phyloP scores from a whole-genome alignment of 495 filamentous ascomycete species.

The Annulohypoxylon maeteangense region DNA sequence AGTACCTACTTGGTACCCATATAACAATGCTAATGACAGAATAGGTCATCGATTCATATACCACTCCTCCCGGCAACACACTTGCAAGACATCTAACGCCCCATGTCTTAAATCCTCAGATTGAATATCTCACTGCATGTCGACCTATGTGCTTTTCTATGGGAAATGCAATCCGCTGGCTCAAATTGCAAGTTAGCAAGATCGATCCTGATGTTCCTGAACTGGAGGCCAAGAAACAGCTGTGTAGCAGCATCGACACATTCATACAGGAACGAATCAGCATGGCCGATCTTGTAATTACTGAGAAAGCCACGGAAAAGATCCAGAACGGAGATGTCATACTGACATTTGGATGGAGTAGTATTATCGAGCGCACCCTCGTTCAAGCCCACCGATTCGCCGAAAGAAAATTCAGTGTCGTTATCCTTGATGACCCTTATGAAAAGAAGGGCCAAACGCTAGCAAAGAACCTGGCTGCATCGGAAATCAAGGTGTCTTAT shows the following conservation, averaged over 20 bases:
- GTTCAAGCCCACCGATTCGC: slow-evolving; percentile 71
- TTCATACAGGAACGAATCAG: slow-evolving; percentile 93
- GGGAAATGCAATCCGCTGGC: slow-evolving; percentile 93
- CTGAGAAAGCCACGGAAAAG: slow-evolving; percentile 71
- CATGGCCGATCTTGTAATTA: slow-evolving; percentile 85
- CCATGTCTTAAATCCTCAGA: slow-evolving; percentile 92
- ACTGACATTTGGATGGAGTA: slow-evolving; percentile 89
- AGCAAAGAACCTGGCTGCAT: slow-evolving; percentile 70
- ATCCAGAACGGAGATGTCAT: slow-evolving; percentile 84
- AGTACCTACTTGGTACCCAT: too few species aligned
- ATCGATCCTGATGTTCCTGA: slow-evolving; percentile 87
- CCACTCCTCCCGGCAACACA: slow-evolving; percentile 82
- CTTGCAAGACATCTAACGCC: slow-evolving; percentile 89
- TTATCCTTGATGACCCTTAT: slow-evolving; percentile 85
- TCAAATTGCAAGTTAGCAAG: slow-evolving; percentile 87
- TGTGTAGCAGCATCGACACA: slow-evolving; percentile 83
- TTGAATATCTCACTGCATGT: slow-evolving; percentile 91
- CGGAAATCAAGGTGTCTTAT: slow-evolving; percentile 82
- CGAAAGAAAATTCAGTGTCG: slow-evolving; percentile 77
- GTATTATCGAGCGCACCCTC: slow-evolving; percentile 82
- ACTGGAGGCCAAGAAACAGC: slow-evolving; percentile 74
- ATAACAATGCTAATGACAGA: slow-evolving; percentile 13
- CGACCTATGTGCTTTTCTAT: slow-evolving; percentile 92
- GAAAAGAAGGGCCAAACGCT: slow-evolving; percentile 78
- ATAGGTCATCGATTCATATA: slow-evolving; percentile 91